Evolutionary conservation across 2,329 filamentous ascomycete genomes (phyloP).

Genomic region (Sarocladium oryzae): DNA sequence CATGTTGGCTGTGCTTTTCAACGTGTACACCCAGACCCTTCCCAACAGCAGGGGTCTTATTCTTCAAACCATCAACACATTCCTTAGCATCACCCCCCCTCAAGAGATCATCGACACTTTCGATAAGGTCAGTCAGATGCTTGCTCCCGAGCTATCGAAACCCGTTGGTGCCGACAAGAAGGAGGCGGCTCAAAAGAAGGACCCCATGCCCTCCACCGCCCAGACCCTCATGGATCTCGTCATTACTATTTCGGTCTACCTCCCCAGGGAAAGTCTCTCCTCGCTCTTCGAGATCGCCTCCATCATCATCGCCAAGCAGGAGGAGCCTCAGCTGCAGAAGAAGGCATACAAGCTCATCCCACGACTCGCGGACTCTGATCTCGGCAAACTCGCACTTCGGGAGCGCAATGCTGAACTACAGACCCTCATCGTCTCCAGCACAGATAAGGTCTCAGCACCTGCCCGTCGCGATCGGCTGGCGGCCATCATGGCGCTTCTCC

Average conservation of each 20-base stretch:
- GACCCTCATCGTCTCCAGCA: constrained; percentile 67
- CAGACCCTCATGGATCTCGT: constrained; percentile 96
- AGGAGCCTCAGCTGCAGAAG: constrained; percentile 92
- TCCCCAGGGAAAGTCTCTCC: constrained; percentile 79
- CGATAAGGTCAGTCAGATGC: constrained; percentile 75
- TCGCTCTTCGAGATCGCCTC: constrained; percentile 82
- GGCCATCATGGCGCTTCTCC: constrained; percentile 74
- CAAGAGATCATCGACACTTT: constrained; percentile 83
- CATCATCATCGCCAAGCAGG: constrained; percentile 70
- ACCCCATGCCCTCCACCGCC: constrained; percentile 82
- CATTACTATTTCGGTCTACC: constrained; percentile 90
- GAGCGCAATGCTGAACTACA: constrained; percentile 76
- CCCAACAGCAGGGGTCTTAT: constrained; percentile 89
- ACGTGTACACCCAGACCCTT: constrained; percentile 94
- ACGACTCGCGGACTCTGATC: constrained; percentile 73
- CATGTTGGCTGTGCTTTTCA: constrained; percentile 93
- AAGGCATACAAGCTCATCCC: constrained; percentile 98
- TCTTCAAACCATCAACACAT: constrained; percentile 89
- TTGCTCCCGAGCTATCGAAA: constrained; percentile 62
- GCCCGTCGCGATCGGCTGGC: constrained; percentile 80
- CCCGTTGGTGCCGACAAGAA: constrained; percentile 53
- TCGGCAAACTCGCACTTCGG: constrained; percentile 66
- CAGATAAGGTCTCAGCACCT: constrained; percentile 80
- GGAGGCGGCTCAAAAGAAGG: constrained; percentile 44
- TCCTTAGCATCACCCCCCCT: constrained; percentile 77